Evolutionary conservation across 305 asterid genomes (phyloP).

Genomic region (Solanum hybrid): DNA sequence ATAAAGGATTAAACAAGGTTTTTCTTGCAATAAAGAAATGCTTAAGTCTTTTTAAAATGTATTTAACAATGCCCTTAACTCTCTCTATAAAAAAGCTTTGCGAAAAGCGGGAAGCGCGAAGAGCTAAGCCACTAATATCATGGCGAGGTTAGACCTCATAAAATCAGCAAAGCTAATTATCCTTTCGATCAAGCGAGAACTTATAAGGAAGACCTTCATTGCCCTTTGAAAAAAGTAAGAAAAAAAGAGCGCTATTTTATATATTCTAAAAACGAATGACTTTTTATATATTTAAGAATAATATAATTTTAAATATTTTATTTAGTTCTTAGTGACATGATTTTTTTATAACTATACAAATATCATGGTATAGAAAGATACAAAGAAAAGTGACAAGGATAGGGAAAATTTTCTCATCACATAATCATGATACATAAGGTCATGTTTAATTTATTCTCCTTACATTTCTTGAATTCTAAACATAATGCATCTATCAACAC

Average conservation of each 20-base stretch:
- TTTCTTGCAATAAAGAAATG: background rate
- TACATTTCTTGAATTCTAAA: slow-evolving; percentile 32
- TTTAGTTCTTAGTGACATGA: background rate
- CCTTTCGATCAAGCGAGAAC: background rate
- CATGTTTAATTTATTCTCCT: background rate
- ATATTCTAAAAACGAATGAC: background rate
- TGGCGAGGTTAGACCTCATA: background rate
- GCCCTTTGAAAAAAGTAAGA: background rate
- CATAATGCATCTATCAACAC: slow-evolving; percentile 47
- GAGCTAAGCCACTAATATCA: background rate
- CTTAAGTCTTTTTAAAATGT: background rate
- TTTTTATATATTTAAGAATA: too few species aligned
- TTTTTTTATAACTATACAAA: background rate
- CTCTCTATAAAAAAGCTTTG: background rate
- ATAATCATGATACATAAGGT: background rate
- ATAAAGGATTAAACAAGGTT: background rate
- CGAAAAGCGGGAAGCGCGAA: too few species aligned
- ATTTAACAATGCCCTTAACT: background rate
- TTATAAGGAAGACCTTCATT: too few species aligned
- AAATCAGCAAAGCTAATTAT: too few species aligned
- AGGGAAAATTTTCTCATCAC: background rate
- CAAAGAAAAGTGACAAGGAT: background rate
- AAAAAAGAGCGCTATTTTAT: background rate
- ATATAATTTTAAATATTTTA: background rate
- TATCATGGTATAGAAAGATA: background rate